Evolutionary conservation across 169 alveolate species (phyloP), one percentile per base, ranked within the genome.

Genomic region (Eimeria maxima): DNA sequence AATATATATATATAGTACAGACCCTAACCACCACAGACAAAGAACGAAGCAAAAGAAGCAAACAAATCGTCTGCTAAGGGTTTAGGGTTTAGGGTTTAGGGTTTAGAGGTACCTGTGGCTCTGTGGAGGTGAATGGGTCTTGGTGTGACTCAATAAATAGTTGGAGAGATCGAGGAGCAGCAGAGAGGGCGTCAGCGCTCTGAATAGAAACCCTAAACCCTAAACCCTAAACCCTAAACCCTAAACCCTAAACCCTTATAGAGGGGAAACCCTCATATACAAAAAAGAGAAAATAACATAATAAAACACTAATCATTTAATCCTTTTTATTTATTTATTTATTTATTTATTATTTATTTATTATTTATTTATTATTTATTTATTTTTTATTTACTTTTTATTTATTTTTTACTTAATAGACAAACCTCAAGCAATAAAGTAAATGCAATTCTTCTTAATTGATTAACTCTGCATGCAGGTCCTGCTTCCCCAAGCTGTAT

Each of bases 391-490:
- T n/a, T n/a, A n/a, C n/a, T n/a, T n/a, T n/a, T n/a, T n/a, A n/a
- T n/a, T n/a, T n/a, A n/a, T n/a, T n/a, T n/a, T n/a, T n/a, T n/a
- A 11, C 57, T 50, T 50, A 50, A 7, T 50, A 57, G 67, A 24
- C 53, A 10, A 10, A 92, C 95, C 95, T 92, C 95, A 29, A 92
- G 8, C 27, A 92, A 50, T 3, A 92, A 45, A 2, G 92, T 92
- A 57, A 92, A 92, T 42, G 87, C 87, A 10, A 92, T 53, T 44
- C 95, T 90, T n/a, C 95, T 83, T 45, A 92, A 71, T 45, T 92
- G 95, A 33, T 38, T 92, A 42, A 45, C 69, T 20, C 95, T 67
- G 73, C 95, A 81, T 38, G 13, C 73, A n/a, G 16, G 7, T 69
- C 73, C 27, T 22, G 20, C 53, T 22, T 81, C 90, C 29, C 90